phyloP scores from a whole-genome alignment of 1,139 yeast genomes.

The Citeromyces hawaiiensis region DNA sequence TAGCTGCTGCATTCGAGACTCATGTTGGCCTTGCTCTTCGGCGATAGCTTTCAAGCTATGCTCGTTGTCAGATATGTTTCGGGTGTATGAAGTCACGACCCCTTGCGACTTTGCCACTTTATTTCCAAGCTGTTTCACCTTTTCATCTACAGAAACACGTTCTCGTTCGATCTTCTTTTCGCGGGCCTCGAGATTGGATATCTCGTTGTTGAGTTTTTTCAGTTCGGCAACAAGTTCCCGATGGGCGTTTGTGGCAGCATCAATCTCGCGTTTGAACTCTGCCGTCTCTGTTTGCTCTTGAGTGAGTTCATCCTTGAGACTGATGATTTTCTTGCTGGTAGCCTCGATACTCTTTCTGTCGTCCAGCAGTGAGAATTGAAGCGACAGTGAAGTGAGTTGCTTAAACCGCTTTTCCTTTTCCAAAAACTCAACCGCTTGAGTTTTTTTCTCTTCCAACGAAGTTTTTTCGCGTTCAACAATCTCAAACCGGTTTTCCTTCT shows the following conservation, averaged over 20 bases:
- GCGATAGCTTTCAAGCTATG: constrained; percentile 25
- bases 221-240: constrained; percentile 19
- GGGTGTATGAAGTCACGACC: constrained; percentile 21
- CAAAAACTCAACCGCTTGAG: constrained; percentile 56
- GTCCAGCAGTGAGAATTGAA: constrained; percentile 37
- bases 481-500: constrained; percentile 68
- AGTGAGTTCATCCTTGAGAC: constrained; percentile 28
- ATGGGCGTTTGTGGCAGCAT: constrained; percentile 24
- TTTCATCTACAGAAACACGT: constrained; percentile 63
- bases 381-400: constrained; percentile 37
- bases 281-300: constrained; percentile 34
- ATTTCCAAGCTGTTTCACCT: constrained; percentile 44
- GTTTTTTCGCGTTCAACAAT: constrained; percentile 69
- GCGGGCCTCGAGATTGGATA: constrained; percentile 22
- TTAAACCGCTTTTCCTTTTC: constrained; percentile 51
- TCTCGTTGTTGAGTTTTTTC: constrained; percentile 18
- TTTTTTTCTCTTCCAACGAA: constrained; percentile 55
- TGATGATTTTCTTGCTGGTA: constrained; percentile 21
- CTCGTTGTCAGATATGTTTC: constrained; percentile 26
- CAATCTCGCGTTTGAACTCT: constrained; percentile 27
- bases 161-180: constrained; percentile 30
- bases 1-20: constrained; percentile 30
- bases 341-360: constrained; percentile 26
- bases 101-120: constrained; percentile 55
- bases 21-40: constrained; percentile 26